Evolutionary conservation across 495 filamentous ascomycete species (phyloP).

Genomic region (Platismatia glauca): DNA sequence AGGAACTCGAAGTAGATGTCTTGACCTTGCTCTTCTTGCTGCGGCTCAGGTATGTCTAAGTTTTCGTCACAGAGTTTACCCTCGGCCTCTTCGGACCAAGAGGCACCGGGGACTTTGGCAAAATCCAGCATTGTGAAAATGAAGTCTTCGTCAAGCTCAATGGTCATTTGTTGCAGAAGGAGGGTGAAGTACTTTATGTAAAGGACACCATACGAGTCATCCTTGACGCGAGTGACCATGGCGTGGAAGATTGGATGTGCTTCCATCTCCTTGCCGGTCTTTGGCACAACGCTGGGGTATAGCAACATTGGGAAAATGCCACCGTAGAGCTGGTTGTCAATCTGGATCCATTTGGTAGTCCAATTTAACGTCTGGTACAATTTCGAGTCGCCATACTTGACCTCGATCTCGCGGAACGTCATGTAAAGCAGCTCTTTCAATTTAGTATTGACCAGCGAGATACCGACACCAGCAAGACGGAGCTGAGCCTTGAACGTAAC

Average conservation of each 20-base stretch:
- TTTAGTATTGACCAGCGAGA: conserved; percentile 88
- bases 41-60: conserved; percentile 86
- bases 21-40: conserved; percentile 68
- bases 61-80: conserved; percentile 82
- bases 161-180: conserved; percentile 92
- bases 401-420: conserved; percentile 84
- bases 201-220: conserved; percentile 93
- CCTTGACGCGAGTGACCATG: conserved; percentile 88
- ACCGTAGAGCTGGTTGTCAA: conserved; percentile 97
- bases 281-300: conserved; percentile 97
- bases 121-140: conserved; percentile 94
- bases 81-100: conserved; percentile 73
- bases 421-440: conserved; percentile 87
- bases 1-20: conserved; percentile 97
- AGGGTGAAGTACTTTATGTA: conserved; percentile 98
- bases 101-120: conserved; percentile 87
- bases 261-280: conserved; percentile 94
- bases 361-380: conserved; percentile 84
- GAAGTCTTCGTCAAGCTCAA: conserved; percentile 97
- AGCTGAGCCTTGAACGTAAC: conserved; percentile 83
- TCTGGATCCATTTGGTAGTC: conserved; percentile 95
- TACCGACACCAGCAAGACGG: conserved; percentile 78
- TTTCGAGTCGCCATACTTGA: conserved; percentile 85
- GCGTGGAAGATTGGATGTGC: conserved; percentile 89
- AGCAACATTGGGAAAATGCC: conserved; percentile 96